Evolutionary conservation across 164 flowering plant species (phyloP), one percentile per base, ranked within the genome.

Genomic region (Cinnamomum chago): DNA sequence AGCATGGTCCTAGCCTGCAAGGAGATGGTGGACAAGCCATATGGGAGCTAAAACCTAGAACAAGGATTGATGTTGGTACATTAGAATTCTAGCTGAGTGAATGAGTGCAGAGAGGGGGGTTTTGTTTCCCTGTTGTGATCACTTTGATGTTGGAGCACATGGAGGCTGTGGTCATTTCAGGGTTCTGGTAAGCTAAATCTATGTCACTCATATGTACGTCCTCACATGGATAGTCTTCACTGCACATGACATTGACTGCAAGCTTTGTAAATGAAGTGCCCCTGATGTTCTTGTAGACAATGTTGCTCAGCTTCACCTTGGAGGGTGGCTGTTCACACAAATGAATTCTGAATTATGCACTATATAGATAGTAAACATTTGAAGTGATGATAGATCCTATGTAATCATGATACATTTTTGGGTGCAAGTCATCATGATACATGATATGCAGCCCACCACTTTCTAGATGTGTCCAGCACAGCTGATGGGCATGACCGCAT

Each of bases 201-300:
- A 84, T 73, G 73, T 76, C 70, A 13, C 20, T 18, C 10, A 79
- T 30, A 3, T 27, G 72, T 2, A 86, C 70, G 50, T 81, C 79
- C 33, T 78, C 40, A 68, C 88, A 86, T 25, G 88, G 82, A 0
- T 65, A 81, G 1, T 2, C 25, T 3, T 82, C 6, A 58, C 87
- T 86, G 81, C 87, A 84, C 18, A 17, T 27, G 23, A 86, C 14
- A 20, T 70, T 70, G 18, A 79, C 81, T 23, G 79, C 84, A 27
- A 52, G 50, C 27, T 76, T 65, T 23, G 85, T 79, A 23, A 50
- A 73, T 30, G 81, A 78, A 0, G 87, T 81, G 9, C 88, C 87
- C 23, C 27, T 77, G 24, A 86, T 81, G 77, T 83, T 77, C 74
- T 72, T 72, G 81, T 76, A 80, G 0, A 51, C 1, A 3, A 84